These are phyloP conservation scores for Pachyrhizus erosus DNA, from an alignment of 306 rosid species.

Conservation along the genomic window DNA sequence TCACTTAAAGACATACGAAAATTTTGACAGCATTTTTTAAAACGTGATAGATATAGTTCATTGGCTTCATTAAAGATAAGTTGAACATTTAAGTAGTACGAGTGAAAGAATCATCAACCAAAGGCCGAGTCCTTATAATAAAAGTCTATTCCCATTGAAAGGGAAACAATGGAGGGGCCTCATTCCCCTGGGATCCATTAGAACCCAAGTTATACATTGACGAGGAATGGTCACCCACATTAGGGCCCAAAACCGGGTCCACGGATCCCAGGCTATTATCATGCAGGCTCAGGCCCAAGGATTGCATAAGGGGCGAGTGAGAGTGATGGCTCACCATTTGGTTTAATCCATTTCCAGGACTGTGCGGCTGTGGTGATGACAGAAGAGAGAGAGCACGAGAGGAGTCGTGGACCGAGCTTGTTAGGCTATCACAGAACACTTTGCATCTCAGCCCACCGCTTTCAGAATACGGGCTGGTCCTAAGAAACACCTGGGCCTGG, in stretches of 20 bases:
- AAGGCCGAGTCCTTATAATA: background rate
- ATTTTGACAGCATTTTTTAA: background rate
- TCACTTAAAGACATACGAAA: background rate
- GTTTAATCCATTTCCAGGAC: conserved; percentile 61
- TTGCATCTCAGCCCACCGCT: conserved; percentile 50
- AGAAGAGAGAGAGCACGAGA: conserved; percentile 99
- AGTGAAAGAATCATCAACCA: conserved; percentile 9
- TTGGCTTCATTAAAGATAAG: conserved; percentile 12
- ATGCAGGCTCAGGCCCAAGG: conserved; percentile 58
- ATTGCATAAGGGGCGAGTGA: conserved; percentile 61
- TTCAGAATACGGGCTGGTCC: conserved; percentile 58
- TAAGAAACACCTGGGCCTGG: conserved; percentile 50
- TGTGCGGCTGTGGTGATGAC: conserved; percentile 88
- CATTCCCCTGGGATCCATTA: conserved; percentile 59
- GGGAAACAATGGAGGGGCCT: conserved; percentile 67
- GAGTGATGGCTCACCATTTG: conserved; percentile 58
- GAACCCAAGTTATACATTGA: conserved; percentile 63
- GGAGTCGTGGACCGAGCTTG: conserved; percentile 56
- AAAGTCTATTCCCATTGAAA: conserved; percentile 73
- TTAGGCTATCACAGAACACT: conserved; percentile 54
- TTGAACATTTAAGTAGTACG: background rate
- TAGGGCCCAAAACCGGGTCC: conserved; percentile 63
- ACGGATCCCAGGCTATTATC: conserved; percentile 56
- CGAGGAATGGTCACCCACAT: conserved; percentile 56
- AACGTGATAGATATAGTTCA: background rate